A percentile compares a stretch with the other conserved stretches of the same genome.
Conservation (phyloP, 2,329 filamentous ascomycete genomes). For the Aspergillus puulaauensis region DNA sequence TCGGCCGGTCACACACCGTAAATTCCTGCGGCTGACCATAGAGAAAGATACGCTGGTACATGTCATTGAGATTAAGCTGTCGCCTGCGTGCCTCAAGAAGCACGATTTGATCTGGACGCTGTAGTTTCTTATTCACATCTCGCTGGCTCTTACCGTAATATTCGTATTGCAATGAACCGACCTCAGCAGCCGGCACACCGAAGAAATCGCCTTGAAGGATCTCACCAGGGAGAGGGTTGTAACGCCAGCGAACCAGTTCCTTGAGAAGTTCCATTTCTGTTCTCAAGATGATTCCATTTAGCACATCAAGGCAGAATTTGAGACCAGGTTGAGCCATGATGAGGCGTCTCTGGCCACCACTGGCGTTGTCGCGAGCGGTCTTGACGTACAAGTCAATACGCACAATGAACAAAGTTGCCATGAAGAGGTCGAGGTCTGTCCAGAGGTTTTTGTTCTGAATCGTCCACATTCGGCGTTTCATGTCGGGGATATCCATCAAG, state of each 20-base stretch:
- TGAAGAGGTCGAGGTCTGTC: constrained; percentile 60
- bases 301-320: constrained; percentile 57
- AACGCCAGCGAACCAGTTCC: constrained; percentile 60
- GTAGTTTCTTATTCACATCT: constrained; percentile 40
- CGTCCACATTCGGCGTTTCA: constrained; percentile 53
- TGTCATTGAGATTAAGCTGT: constrained; percentile 21
- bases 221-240: constrained; percentile 33
- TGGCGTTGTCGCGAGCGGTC: constrained; percentile 53
- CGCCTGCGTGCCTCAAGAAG: constrained; percentile 52
- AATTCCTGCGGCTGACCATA: not conserved
- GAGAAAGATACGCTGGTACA: constrained; percentile 58
- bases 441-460: constrained; percentile 57
- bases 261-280: constrained; percentile 53
- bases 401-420: constrained; percentile 64
- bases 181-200: constrained; percentile 52
- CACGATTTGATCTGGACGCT: constrained; percentile 60
- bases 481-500: constrained; percentile 66
- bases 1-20: not conserved
- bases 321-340: constrained; percentile 61
- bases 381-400: constrained; percentile 70
- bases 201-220: constrained; percentile 37
- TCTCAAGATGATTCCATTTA: constrained; percentile 52
- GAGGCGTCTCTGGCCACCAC: constrained; percentile 54
- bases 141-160: constrained; percentile 27
- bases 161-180: constrained; percentile 50